phyloP scores from a whole-genome alignment of 169 alveolate genomes.

The Sarcocystis neurona region DNA sequence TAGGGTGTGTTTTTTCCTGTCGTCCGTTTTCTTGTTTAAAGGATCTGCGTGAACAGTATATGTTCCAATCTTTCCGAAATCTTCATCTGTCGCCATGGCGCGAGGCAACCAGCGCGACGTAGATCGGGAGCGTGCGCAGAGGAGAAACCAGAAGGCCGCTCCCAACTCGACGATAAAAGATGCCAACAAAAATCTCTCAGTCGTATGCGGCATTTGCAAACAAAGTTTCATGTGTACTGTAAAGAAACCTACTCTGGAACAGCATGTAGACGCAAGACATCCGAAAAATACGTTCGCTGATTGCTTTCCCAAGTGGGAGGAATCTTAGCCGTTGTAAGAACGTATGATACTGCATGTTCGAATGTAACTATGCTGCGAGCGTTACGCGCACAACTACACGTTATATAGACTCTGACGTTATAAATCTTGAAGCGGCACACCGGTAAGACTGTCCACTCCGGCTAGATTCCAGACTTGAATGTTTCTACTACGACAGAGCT shows the following conservation, averaged over 20 bases:
- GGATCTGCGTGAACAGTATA: no score
- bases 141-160: conserved; percentile 74
- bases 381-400: no score
- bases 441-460: no score
- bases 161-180: conserved; percentile 76
- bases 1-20: no score
- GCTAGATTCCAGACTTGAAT: no score
- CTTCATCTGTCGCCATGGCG: conserved; percentile 69
- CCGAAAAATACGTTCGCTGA: conserved; percentile 76
- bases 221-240: conserved; percentile 84
- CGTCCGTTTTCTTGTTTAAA: no score
- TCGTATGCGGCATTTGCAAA: conserved; percentile 77
- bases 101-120: conserved; percentile 84
- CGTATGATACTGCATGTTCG: not conserved
- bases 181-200: conserved; percentile 74
- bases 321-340: not conserved
- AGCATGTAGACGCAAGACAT: conserved; percentile 79
- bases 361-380: no score
- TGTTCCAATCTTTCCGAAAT: no score
- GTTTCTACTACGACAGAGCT: no score
- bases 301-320: conserved; percentile 70
- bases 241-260: conserved; percentile 75
- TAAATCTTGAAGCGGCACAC: no score
- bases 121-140: conserved; percentile 77
- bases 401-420: no score